These are phyloP conservation scores for Telfairia occidentalis DNA, from an alignment of 331 rosid genomes.

Conservation along the genomic window DNA sequence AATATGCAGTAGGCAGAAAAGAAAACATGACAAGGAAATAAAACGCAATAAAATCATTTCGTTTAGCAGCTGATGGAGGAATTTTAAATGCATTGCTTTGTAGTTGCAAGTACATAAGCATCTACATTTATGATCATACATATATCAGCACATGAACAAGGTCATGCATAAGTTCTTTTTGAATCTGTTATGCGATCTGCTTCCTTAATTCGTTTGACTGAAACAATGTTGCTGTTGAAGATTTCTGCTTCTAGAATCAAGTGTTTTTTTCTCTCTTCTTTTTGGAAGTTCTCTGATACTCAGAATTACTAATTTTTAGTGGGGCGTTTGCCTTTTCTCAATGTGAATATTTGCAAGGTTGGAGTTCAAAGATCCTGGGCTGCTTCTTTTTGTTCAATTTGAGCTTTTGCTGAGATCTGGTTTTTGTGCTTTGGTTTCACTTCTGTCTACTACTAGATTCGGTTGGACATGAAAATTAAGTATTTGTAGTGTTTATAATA, in stretches of 20 bases:
- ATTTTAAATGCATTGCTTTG: no score
- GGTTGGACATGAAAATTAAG: slow-evolving; percentile 1
- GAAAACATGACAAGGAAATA: no score
- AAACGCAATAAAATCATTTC: no score
- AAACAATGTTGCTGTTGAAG: not conserved
- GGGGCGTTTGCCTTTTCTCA: not conserved
- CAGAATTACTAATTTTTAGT: not conserved
- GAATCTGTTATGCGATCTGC: no score
- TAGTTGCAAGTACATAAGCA: no score
- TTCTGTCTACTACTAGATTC: slow-evolving; percentile 7
- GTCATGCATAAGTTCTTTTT: no score
- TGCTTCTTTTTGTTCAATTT: slow-evolving; percentile 2
- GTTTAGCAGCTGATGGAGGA: no score
- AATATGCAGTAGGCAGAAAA: no score
- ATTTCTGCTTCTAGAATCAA: not conserved
- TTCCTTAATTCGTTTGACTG: no score
- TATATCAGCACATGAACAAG: no score
- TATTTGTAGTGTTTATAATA: not conserved
- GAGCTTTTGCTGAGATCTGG: not conserved
- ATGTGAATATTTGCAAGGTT: slow-evolving; percentile 7
- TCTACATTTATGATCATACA: no score
- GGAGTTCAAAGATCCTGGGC: not conserved
- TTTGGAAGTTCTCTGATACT: not conserved
- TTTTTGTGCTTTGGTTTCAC: slow-evolving; percentile 10
- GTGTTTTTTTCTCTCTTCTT: not conserved